Conservation (phyloP, 331 rosid genomes). For the Ulmus americana region DNA sequence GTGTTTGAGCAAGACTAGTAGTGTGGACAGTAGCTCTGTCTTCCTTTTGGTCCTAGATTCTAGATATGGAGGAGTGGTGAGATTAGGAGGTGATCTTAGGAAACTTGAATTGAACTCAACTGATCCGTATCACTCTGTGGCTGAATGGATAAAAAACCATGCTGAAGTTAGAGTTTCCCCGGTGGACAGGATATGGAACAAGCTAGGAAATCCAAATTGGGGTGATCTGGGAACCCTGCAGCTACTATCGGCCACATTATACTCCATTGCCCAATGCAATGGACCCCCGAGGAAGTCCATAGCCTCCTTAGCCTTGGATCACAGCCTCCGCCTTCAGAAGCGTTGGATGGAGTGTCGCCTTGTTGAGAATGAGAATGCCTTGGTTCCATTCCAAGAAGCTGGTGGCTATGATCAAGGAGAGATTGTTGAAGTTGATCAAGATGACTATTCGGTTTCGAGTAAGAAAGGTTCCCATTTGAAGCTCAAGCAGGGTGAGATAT, state of each 20-base stretch:
- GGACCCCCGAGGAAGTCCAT: conserved; percentile 81
- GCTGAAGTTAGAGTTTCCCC: conserved; percentile 59
- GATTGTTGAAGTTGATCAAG: conserved; percentile 63
- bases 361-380: conserved; percentile 42
- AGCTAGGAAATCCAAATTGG: conserved; percentile 70
- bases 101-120: conserved; percentile 58
- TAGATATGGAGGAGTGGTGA: conserved; percentile 56
- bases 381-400: conserved; percentile 44
- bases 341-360: conserved; percentile 64
- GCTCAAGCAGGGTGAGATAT: conserved; percentile 52
- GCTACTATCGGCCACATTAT: conserved; percentile 62
- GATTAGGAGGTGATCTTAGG: conserved; percentile 64
- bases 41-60: conserved; percentile 63
- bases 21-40: conserved; percentile 49
- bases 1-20: conserved; percentile 52
- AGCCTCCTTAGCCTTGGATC: conserved; percentile 66
- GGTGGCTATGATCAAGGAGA: conserved; percentile 46
- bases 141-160: conserved; percentile 57
- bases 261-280: conserved; percentile 70
- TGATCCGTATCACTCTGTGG: conserved; percentile 53
- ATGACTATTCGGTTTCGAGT: conserved; percentile 28
- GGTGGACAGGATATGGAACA: conserved; percentile 65
- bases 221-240: conserved; percentile 73
- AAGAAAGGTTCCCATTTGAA: conserved; percentile 40
- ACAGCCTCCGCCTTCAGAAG: conserved; percentile 73